Evolutionary conservation across 2,329 filamentous ascomycete genomes (phyloP).

Genomic region (Ophiobolus disseminans): DNA sequence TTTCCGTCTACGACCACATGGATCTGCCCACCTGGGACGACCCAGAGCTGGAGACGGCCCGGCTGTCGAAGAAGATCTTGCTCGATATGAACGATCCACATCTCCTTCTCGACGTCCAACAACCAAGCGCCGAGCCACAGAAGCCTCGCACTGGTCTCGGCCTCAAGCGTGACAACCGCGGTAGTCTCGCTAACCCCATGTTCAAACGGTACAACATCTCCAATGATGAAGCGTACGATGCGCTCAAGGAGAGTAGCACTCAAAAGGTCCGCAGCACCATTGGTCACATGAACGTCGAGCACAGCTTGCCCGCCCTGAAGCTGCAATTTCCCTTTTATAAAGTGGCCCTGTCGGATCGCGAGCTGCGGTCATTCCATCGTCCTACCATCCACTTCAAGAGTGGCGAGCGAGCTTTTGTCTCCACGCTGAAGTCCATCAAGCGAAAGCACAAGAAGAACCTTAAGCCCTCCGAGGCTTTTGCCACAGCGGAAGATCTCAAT

Average conservation of each 20-base stretch:
- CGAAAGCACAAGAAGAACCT: slow-evolving; percentile 81
- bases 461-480: slow-evolving; percentile 78
- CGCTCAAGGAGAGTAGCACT: slow-evolving; percentile 95
- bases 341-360: slow-evolving; percentile 74
- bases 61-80: slow-evolving; percentile 77
- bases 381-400: slow-evolving; percentile 77
- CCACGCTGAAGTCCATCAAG: slow-evolving; percentile 73
- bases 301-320: slow-evolving; percentile 89
- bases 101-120: slow-evolving; percentile 80
- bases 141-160: slow-evolving; percentile 61
- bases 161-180: slow-evolving; percentile 71
- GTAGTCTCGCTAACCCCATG: slow-evolving; percentile 74
- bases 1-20: slow-evolving; percentile 47
- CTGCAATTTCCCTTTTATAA: slow-evolving; percentile 97
- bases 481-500: slow-evolving; percentile 80
- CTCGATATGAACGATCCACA: slow-evolving; percentile 89
- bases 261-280: slow-evolving; percentile 94
- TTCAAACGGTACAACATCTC: slow-evolving; percentile 90
- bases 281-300: slow-evolving; percentile 90
- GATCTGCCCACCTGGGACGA: slow-evolving; percentile 74
- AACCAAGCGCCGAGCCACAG: slow-evolving; percentile 68
- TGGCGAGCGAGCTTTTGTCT: slow-evolving; percentile 74
- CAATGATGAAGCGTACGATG: slow-evolving; percentile 94
- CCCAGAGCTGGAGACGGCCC: slow-evolving; percentile 75
- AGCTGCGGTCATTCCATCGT: slow-evolving; percentile 84